phyloP scores from a whole-genome alignment of 495 filamentous ascomycete genomes.

The Sphaerosporella brunnea region DNA sequence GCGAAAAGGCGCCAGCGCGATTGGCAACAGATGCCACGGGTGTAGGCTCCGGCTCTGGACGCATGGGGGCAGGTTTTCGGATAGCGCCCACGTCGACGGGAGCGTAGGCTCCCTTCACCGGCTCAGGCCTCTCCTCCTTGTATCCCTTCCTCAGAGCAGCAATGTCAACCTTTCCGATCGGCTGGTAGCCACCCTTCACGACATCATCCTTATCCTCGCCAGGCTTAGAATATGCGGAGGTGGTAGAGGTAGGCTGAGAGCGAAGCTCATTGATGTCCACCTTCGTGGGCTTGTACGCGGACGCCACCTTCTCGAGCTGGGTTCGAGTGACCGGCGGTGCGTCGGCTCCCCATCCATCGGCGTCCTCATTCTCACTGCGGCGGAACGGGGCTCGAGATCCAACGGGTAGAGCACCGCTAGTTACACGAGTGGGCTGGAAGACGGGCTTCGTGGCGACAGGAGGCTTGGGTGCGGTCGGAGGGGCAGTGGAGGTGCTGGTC shows the following conservation, averaged over 20 bases:
- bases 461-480: slow-evolving; percentile 41
- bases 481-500: slow-evolving; percentile 33
- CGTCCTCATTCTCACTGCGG: slow-evolving; percentile 37
- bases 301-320: slow-evolving; percentile 77
- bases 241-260: slow-evolving; percentile 49
- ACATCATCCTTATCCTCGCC: slow-evolving; percentile 33
- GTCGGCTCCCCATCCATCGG: slow-evolving; percentile 91
- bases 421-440: slow-evolving; percentile 62
- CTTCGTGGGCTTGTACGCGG: slow-evolving; percentile 85
- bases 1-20: slow-evolving; percentile 44
- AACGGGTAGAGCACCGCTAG: slow-evolving; percentile 31
- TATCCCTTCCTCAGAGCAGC: slow-evolving; percentile 62
- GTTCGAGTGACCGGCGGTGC: slow-evolving; percentile 73
- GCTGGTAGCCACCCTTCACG: slow-evolving; percentile 82
- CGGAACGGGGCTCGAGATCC: slow-evolving; percentile 45
- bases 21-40: slow-evolving; percentile 44
- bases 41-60: slow-evolving; percentile 29
- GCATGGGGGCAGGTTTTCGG: slow-evolving; percentile 37
- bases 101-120: slow-evolving; percentile 81
- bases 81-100: slow-evolving; percentile 90
- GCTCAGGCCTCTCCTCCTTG: slow-evolving; percentile 57
- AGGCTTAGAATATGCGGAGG: slow-evolving; percentile 33
- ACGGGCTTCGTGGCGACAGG: slow-evolving; percentile 69
- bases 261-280: slow-evolving; percentile 54
- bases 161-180: slow-evolving; percentile 91